A percentile compares a stretch with the other conserved stretches of the same genome.
phyloP scores from a whole-genome alignment of 768 basidiomycete genomes.

The Macrolepiota dolichaula region DNA sequence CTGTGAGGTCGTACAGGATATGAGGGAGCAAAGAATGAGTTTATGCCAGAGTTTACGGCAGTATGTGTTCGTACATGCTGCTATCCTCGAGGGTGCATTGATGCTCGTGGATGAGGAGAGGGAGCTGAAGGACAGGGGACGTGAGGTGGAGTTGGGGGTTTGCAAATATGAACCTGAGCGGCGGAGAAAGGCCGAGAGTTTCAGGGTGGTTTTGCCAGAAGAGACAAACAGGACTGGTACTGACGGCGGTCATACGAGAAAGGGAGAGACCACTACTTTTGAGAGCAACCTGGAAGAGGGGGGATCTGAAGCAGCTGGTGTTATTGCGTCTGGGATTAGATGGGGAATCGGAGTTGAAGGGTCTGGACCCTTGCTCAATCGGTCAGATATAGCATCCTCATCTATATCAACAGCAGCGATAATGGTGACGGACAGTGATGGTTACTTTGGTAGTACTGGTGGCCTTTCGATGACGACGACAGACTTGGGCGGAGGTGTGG shows the following conservation, averaged over 20 bases:
- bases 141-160: conserved; percentile 16
- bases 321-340: neutral
- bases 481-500: neutral
- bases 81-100: conserved; percentile 77
- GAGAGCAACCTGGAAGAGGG: neutral
- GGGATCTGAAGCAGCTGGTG: neutral
- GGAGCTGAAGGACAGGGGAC: conserved; percentile 22
- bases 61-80: conserved; percentile 91
- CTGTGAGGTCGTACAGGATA: conserved; percentile 81
- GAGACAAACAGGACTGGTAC: neutral
- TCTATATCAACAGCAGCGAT: neutral
- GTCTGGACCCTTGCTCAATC: neutral
- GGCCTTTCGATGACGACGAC: neutral
- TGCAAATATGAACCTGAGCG: neutral
- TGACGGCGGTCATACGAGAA: neutral
- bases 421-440: neutral
- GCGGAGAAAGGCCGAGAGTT: conserved; percentile 10
- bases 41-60: conserved; percentile 92
- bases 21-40: conserved; percentile 96
- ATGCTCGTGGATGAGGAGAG: conserved; percentile 73
- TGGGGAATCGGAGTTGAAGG: neutral
- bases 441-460: neutral
- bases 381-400: neutral
- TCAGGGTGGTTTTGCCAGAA: neutral
- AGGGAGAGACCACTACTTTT: neutral